Conservation (phyloP, 208 protist genomes). For the Trypanosoma platydactyli region DNA sequence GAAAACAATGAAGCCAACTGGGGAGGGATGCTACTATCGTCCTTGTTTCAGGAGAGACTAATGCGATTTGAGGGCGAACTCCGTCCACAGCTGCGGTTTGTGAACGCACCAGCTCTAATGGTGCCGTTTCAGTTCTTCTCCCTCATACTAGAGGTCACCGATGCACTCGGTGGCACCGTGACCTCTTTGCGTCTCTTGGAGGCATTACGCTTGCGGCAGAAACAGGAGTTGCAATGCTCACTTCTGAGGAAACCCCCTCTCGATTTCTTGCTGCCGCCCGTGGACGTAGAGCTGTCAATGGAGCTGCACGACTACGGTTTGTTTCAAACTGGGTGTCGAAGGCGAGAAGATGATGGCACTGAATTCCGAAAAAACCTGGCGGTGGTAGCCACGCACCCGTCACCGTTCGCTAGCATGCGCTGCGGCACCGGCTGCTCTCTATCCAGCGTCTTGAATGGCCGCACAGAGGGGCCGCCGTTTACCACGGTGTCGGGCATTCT, state of each 20-base stretch:
- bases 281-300: not conserved
- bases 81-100: constrained; percentile 10
- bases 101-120: not conserved
- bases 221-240: not conserved
- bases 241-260: not conserved
- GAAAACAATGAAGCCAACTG: not conserved
- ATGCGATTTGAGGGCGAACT: not conserved
- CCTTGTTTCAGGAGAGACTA: not conserved
- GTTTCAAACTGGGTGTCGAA: not conserved
- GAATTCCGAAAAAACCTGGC: not conserved
- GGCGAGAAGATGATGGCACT: not conserved
- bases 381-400: not conserved
- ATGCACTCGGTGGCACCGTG: not conserved
- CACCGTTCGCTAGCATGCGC: constrained; percentile 10
- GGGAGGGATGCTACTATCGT: not conserved
- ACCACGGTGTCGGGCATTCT: constrained; percentile 13
- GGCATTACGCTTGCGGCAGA: not conserved
- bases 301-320: not conserved
- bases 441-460: not conserved
- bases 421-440: not conserved
- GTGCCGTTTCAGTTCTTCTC: constrained; percentile 9
- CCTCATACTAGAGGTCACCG: constrained; percentile 10
- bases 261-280: not conserved
- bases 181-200: constrained; percentile 10
- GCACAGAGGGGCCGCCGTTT: not conserved